Evolutionary conservation across 331 rosid genomes (phyloP), one percentile per base, ranked within the genome.

Genomic region (Quercus tomentella): DNA sequence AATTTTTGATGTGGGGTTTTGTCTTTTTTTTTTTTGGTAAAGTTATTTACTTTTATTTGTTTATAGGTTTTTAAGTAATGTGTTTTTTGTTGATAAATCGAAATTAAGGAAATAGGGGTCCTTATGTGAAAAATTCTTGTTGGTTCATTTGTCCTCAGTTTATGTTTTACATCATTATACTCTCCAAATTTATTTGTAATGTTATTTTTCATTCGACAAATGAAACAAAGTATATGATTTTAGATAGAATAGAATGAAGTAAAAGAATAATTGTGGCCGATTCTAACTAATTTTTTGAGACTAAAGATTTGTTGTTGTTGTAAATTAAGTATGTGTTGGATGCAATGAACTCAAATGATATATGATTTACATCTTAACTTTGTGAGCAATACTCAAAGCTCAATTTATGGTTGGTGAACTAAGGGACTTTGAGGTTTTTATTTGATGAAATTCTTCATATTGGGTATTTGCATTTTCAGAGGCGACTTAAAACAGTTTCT

Each of bases 391-490:
- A 62, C 55, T 62, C 77, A 28, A 78, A 70, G 26, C 21, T 76
- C 87, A 82, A 84, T 82, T 78, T 43, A 80, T 72, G 74, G 76
- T 45, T 73, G 77, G 77, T 67, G 45, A 76, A 76, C 71, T 21
- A 37, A 78, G 77, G 76, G 37, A 45, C 65, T 77, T 71, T 82
- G 55, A 82, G 83, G 63, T 49, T 49, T 75, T 70, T 76, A 52
- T 57, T 60, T 75, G 70, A n/a, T 35, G 61, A 66, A 51, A 76
- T 78, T 56, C 72, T 78, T 33, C 58, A 23, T 41, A 84, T 75
- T 37, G 58, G 81, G 60, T 74, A 20, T 11, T 15, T n/a, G 55
- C 43, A 60, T 58, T 22, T 21, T 79, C 56, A 73, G 82, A 54
- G 37, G 82, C 67, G 70, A 74, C 33, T 11, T 66, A 66, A 55